Percentiles rank a stretch among this genome's conserved stretches.
Conservation (phyloP, 495 filamentous ascomycete genomes). For the Hypoxylon rickii region DNA sequence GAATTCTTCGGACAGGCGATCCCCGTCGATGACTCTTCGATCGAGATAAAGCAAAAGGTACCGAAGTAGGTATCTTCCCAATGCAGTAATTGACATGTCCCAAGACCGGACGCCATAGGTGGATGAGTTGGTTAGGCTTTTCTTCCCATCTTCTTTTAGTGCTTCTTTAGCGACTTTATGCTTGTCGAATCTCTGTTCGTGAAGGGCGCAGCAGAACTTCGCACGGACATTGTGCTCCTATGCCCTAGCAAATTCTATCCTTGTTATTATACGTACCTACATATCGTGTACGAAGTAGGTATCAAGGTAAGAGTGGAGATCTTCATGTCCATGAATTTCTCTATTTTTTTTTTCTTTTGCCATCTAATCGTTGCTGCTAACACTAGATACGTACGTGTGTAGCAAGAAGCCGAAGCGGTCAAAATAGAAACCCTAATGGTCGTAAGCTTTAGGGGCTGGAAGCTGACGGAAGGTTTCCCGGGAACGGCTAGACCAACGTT, state of each 20-base stretch:
- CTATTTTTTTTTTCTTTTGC: background rate
- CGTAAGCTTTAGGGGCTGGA: background rate
- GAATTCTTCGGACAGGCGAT: no score
- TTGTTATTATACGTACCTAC: no score
- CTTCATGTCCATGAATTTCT: background rate
- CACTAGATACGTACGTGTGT: no score
- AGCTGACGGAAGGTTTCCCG: slow-evolving; percentile 11
- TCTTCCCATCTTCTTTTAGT: no score
- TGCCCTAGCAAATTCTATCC: no score
- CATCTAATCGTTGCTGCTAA: background rate
- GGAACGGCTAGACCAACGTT: background rate
- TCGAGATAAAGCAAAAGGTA: slow-evolving; percentile 7
- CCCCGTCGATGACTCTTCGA: slow-evolving; percentile 26
- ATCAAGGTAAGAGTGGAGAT: no score
- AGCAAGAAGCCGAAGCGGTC: slow-evolving; percentile 20
- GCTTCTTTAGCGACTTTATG: no score
- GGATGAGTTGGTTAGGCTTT: no score
- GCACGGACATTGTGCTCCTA: background rate
- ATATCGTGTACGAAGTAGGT: no score
- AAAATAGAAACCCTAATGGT: slow-evolving; percentile 3
- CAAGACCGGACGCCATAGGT: slow-evolving; percentile 23
- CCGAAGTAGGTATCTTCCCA: slow-evolving; percentile 8
- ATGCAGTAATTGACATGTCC: slow-evolving; percentile 19
- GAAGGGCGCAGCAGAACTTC: slow-evolving; percentile 12
- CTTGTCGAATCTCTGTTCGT: slow-evolving; percentile 17